Conservation (phyloP, 306 rosid species). For the Rosa rugosa region DNA sequence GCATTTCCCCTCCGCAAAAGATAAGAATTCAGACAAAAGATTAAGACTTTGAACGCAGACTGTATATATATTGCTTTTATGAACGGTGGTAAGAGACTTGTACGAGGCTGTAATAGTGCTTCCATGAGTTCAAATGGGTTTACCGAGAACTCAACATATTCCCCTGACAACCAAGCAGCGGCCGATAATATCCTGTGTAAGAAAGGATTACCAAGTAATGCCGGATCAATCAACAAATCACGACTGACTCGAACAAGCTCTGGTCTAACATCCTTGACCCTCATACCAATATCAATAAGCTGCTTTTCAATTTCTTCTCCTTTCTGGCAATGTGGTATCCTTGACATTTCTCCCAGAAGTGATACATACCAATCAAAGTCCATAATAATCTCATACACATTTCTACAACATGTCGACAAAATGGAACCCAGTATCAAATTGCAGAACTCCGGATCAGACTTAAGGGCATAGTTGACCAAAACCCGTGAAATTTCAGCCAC, state of each 20-base stretch:
- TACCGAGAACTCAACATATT: conserved; percentile 59
- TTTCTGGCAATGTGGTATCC: conserved; percentile 75
- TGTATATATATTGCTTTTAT: conserved; percentile 80
- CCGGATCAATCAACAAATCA: conserved; percentile 92
- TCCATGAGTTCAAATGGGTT: conserved; percentile 82
- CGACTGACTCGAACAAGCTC: conserved; percentile 75
- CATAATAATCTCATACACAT: conserved; percentile 67
- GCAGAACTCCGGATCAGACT: conserved; percentile 79
- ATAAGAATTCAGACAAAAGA: conserved; percentile 62
- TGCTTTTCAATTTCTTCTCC: conserved; percentile 90
- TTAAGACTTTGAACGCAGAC: conserved; percentile 66
- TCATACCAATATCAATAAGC: conserved; percentile 80
- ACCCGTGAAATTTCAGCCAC: conserved; percentile 70
- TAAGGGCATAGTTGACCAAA: conserved; percentile 70
- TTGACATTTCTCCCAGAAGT: conserved; percentile 80
- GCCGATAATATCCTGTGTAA: conserved; percentile 76
- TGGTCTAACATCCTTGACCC: conserved; percentile 86
- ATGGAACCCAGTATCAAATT: conserved; percentile 78
- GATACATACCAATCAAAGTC: conserved; percentile 94
- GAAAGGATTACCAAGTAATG: conserved; percentile 75
- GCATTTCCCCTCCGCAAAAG: conserved; percentile 41
- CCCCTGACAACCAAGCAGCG: conserved; percentile 89
- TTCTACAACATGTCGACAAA: conserved; percentile 55
- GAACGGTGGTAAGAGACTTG: conserved; percentile 69
- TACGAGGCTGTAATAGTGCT: conserved; percentile 90